Evolutionary conservation across 768 basidiomycete species (phyloP).

Genomic region (Boletus patriciae): DNA sequence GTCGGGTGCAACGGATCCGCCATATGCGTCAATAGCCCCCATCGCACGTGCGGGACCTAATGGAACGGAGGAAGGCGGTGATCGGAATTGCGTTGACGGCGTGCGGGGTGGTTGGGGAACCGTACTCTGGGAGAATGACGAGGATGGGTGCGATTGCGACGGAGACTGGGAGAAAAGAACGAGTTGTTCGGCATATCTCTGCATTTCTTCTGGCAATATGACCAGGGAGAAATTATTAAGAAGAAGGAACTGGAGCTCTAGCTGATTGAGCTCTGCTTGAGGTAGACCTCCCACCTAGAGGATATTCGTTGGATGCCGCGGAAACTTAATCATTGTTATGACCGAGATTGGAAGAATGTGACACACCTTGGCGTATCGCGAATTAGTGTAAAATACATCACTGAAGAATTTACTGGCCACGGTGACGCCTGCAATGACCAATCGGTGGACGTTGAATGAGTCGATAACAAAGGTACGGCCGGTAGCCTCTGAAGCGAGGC

Average conservation of each 20-base stretch:
- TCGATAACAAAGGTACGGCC: conserved; percentile 84
- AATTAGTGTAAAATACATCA: conserved; percentile 99
- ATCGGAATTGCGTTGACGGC: conserved; percentile 22
- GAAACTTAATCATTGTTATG: background rate
- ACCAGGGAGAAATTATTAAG: conserved; percentile 93
- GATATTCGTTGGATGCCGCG: background rate
- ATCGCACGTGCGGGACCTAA: conserved; percentile 47
- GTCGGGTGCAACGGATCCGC: conserved; percentile 41
- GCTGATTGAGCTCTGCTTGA: conserved; percentile 87
- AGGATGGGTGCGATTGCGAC: conserved; percentile 37
- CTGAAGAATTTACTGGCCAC: conserved; percentile 99
- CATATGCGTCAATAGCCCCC: conserved; percentile 56
- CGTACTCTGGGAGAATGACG: conserved; percentile 26
- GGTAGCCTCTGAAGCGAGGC: conserved; percentile 40
- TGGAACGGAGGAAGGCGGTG: conserved; percentile 11
- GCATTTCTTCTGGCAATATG: conserved; percentile 89
- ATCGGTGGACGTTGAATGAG: conserved; percentile 92
- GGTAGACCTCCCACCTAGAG: conserved; percentile 92
- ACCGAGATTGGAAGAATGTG: background rate
- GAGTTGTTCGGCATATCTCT: conserved; percentile 90
- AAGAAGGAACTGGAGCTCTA: conserved; percentile 95
- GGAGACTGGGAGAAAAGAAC: conserved; percentile 61
- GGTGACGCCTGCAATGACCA: conserved; percentile 97
- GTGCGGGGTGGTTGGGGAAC: conserved; percentile 19
- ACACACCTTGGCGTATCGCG: conserved; percentile 92